A percentile compares a stretch with the other conserved stretches of the same genome.
These are phyloP conservation scores for Globisporangium ultimum DNA, from an alignment of 352 stramenopile species.

Conservation along the genomic window DNA sequence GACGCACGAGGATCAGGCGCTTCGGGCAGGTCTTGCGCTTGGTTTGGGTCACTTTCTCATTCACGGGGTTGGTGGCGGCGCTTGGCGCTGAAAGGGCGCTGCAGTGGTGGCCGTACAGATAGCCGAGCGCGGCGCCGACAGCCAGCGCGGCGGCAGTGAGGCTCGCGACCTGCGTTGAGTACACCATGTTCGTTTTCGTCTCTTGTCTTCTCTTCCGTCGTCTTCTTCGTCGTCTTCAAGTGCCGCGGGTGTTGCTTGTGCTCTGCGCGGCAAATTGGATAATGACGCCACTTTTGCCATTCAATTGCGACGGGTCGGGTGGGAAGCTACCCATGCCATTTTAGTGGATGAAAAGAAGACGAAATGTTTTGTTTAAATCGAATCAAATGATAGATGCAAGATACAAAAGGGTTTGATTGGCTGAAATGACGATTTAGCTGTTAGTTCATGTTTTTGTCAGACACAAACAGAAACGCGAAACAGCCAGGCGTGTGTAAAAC, in stretches of 20 bases:
- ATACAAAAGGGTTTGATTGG: no score
- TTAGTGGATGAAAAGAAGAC: no score
- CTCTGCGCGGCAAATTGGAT: neutral
- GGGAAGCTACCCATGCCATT: no score
- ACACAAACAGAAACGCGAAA: no score
- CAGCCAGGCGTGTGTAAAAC: no score
- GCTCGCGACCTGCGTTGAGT: slow-evolving; percentile 37
- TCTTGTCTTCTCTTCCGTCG: neutral
- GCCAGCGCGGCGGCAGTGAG: slow-evolving; percentile 40
- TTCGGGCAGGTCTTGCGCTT: slow-evolving; percentile 49
- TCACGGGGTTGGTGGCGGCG: neutral
- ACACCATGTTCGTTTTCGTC: slow-evolving; percentile 36
- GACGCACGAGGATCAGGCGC: slow-evolving; percentile 80
- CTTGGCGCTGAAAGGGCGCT: slow-evolving; percentile 12
- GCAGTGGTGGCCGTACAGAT: slow-evolving; percentile 18
- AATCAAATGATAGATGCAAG: no score
- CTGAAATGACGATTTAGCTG: no score
- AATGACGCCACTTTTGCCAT: neutral
- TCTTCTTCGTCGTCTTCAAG: neutral
- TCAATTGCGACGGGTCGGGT: no score
- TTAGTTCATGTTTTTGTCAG: no score
- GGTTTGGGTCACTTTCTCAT: no score
- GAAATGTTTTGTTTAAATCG: no score
- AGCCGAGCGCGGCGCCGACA: slow-evolving; percentile 31
- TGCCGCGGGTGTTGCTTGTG: neutral